Evolutionary conservation across 768 basidiomycete species (phyloP).

Genomic region (Suillus clintonianus): DNA sequence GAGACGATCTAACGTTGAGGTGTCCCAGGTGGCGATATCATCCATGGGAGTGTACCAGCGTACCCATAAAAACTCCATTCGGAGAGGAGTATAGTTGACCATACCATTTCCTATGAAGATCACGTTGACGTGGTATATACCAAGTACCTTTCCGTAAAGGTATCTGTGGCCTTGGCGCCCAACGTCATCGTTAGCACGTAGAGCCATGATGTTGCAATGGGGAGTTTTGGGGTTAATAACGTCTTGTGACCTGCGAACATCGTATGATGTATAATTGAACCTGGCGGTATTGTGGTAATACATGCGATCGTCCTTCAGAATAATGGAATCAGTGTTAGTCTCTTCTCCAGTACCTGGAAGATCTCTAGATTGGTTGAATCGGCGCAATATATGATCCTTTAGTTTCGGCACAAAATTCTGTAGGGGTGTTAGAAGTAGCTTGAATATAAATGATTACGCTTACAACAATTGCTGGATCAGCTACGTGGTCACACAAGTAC

Average conservation of each 20-base stretch:
- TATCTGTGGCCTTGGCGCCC: not conserved
- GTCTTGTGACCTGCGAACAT: not conserved
- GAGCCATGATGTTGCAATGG: not conserved
- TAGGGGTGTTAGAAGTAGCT: constrained; percentile 6
- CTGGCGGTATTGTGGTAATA: not conserved
- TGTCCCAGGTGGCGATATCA: not conserved
- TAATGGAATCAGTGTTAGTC: constrained; percentile 34
- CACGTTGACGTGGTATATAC: constrained; percentile 5
- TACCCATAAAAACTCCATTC: constrained; percentile 7
- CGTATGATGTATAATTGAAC: constrained; percentile 4
- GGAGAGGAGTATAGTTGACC: not conserved
- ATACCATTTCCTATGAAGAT: not conserved
- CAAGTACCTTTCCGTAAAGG: constrained; percentile 1
- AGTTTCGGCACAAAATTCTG: constrained; percentile 8
- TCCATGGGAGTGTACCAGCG: constrained; percentile 1
- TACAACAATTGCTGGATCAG: constrained; percentile 20
- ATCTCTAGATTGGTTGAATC: constrained; percentile 15
- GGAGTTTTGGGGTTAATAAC: not conserved
- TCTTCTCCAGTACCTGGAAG: constrained; percentile 41
- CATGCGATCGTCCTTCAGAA: not conserved
- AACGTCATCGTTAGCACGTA: not conserved
- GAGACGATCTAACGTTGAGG: not conserved
- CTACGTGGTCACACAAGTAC: constrained; percentile 6
- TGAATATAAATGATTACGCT: too few relatives aligned
- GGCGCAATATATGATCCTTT: constrained; percentile 7